phyloP scores from a whole-genome alignment of 805 yeast genomes.

The Lipomyces mesembrius region DNA sequence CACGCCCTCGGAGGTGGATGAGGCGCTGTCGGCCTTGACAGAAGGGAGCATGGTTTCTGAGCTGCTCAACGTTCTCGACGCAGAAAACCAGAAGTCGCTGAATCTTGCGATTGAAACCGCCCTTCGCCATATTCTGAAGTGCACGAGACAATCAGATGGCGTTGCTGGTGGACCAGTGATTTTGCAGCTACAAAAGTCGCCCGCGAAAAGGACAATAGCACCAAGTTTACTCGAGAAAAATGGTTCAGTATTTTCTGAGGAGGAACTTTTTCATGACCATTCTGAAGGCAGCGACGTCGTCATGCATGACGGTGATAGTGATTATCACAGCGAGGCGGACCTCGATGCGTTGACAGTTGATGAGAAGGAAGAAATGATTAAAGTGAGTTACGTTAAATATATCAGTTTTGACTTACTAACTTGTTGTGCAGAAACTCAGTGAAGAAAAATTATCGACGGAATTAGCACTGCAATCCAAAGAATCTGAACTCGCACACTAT shows the following conservation, averaged over 20 bases:
- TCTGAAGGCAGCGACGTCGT: not conserved
- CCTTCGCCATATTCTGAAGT: slow-evolving; percentile 16
- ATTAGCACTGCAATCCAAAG: not conserved
- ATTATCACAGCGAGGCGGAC: slow-evolving; percentile 1
- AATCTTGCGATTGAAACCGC: slow-evolving; percentile 15
- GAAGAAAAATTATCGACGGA: not conserved
- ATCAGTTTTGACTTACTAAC: not conserved
- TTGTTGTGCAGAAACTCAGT: not conserved
- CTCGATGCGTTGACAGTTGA: slow-evolving; percentile 6
- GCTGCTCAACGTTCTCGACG: slow-evolving; percentile 24
- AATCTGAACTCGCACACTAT: slow-evolving; percentile 6
- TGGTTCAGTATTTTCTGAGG: not conserved
- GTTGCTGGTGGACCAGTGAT: not conserved
- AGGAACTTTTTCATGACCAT: not conserved
- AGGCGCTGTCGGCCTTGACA: slow-evolving; percentile 10
- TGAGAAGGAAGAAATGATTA: not conserved
- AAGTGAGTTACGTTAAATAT: slow-evolving; percentile 2
- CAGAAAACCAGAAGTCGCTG: slow-evolving; percentile 23
- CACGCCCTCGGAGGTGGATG: slow-evolving; percentile 15
- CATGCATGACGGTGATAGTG: slow-evolving; percentile 6
- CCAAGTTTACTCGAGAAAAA: not conserved
- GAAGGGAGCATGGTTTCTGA: slow-evolving; percentile 21
- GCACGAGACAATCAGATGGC: slow-evolving; percentile 22
- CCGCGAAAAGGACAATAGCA: not conserved
- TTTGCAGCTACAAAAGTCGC: not conserved